Base-by-base conservation (phyloP, 2,329 filamentous ascomycete species). In the Hypoxylon sp. region DNA sequence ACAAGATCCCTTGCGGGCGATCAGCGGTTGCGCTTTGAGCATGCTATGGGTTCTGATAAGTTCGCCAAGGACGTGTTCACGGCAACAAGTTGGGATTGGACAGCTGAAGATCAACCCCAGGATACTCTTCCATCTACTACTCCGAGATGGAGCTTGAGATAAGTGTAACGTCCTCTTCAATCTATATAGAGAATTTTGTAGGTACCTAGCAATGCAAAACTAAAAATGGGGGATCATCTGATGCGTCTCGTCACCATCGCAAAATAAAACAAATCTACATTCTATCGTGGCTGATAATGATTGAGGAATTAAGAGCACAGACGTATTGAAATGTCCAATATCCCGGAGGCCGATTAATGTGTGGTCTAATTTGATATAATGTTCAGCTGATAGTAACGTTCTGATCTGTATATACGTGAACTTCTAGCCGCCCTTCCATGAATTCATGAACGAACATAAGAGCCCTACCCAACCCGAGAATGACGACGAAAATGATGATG, bases 21-120 rank as follows among this genome's bases (percentile, higher is more conserved):
- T 60, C 82, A 84, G 69, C 80, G 85, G 13, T 72, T 88, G 49
- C 80, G 83, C 10, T 82, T 82, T 48, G 83, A 85, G 65, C 83
- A 84, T 13, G 79, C 80, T 13, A 76, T 89, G 68, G 85, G 82
- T 36, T 80, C 81, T 2, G 85, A 88, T 45, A 80, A 81, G 64
- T 81, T 87, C 75, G 84, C 86, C 0, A 83, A 80, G 63, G 79
- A 78, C 6, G 75, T 90, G 5, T 90, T 90, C 67, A 87, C 85
- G 9, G 85, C 87, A 0, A 79, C 82, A 13, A 80, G 78, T 56
- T 90, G 88, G 88, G 82, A 89, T 70, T 90, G 88, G 88, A 87
- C 86, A 13, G 84, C 86, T 0, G 85, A 87, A 68, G 70, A 81
- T 9, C 78, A 77, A 51, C 70, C 23, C 7, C 53, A 62, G 13